Evolutionary conservation across 305 asterid genomes (phyloP).

Genomic region (Caryopteris hybrid): DNA sequence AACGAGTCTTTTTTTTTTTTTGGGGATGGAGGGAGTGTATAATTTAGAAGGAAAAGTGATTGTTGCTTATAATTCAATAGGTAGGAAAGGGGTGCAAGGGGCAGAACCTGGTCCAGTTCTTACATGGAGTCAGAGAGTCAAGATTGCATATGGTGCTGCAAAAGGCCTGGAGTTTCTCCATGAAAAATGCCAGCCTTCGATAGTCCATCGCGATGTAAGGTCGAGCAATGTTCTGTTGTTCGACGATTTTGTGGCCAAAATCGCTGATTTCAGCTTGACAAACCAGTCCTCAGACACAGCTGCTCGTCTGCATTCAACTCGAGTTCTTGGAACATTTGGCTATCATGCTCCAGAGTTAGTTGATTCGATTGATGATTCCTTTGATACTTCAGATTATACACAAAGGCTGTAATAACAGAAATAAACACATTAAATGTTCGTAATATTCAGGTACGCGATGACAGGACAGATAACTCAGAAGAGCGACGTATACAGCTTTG

Average conservation of each 20-base stretch:
- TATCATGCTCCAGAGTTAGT: conserved; percentile 90
- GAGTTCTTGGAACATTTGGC: conserved; percentile 80
- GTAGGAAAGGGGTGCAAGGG: conserved; percentile 50
- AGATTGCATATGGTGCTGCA: conserved; percentile 74
- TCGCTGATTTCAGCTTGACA: conserved; percentile 81
- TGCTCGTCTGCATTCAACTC: conserved; percentile 71
- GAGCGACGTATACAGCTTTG: conserved; percentile 74
- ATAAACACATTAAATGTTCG: conserved; percentile 2
- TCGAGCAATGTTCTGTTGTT: conserved; percentile 83
- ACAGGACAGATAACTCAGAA: conserved; percentile 78
- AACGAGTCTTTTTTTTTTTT: too few relatives aligned
- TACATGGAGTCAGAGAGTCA: conserved; percentile 72
- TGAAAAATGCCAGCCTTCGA: conserved; percentile 63
- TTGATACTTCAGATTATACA: neutral
- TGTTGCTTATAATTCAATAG: conserved; percentile 1
- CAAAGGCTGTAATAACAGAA: neutral
- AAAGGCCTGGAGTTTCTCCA: conserved; percentile 76
- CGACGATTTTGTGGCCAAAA: conserved; percentile 64
- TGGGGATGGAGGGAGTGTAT: too few relatives aligned
- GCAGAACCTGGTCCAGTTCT: conserved; percentile 71
- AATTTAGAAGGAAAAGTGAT: neutral
- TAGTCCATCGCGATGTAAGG: conserved; percentile 73
- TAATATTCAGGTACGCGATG: conserved; percentile 71
- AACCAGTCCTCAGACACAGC: conserved; percentile 84
- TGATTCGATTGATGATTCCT: neutral